phyloP scores from a whole-genome alignment of 2,329 filamentous ascomycete genomes.

The Aspergillus sp. region DNA sequence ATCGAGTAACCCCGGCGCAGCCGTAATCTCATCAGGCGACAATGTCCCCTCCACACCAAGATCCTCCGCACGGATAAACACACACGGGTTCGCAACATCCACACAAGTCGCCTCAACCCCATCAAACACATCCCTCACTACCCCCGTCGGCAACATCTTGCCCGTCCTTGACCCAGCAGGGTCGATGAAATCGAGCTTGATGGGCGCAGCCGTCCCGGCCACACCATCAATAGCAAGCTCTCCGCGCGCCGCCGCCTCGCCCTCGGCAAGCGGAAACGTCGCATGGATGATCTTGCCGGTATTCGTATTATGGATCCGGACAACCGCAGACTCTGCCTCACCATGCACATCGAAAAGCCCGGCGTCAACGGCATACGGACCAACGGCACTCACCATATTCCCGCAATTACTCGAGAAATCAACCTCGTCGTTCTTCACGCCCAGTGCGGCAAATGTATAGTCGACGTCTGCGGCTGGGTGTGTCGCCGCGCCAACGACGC shows the following conservation, averaged over 20 bases:
- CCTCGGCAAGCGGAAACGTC: slow-evolving; percentile 58
- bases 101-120: slow-evolving; percentile 60
- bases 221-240: slow-evolving; percentile 69
- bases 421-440: slow-evolving; percentile 63
- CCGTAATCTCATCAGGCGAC: slow-evolving; percentile 59
- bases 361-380: slow-evolving; percentile 66
- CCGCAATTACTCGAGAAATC: slow-evolving; percentile 75
- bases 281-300: slow-evolving; percentile 67
- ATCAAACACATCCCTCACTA: slow-evolving; percentile 56
- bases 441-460: slow-evolving; percentile 73
- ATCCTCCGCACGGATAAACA: slow-evolving; percentile 63
- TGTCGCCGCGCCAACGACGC: slow-evolving; percentile 62
- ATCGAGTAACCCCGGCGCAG: slow-evolving; percentile 47
- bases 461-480: slow-evolving; percentile 62
- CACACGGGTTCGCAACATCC: slow-evolving; percentile 67
- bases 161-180: slow-evolving; percentile 69
- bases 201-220: slow-evolving; percentile 59
- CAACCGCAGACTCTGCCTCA: slow-evolving; percentile 8
- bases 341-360: slow-evolving; percentile 46
- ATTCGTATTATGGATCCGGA: slow-evolving; percentile 73
- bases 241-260: slow-evolving; percentile 55
- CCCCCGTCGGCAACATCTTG: slow-evolving; percentile 64
- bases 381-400: slow-evolving; percentile 72
- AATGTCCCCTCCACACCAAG: slow-evolving; percentile 50
- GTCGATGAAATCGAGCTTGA: slow-evolving; percentile 65